Evolutionary conservation across 140 eudicot species (phyloP).

Genomic region (Cichorium intybus): DNA sequence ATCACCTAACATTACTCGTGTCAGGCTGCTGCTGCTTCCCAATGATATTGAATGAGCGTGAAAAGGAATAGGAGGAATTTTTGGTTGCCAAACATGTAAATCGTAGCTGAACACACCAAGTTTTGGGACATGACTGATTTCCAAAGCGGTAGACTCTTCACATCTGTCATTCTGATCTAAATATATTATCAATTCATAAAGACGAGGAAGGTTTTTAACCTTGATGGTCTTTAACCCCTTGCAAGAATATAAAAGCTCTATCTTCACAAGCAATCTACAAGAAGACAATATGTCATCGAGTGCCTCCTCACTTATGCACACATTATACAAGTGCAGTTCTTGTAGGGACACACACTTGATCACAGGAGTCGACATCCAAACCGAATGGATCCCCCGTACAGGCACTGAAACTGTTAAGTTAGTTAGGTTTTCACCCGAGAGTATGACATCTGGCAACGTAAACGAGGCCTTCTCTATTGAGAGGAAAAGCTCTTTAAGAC

Average conservation of each 20-base stretch:
- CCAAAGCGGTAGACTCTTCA: not conserved
- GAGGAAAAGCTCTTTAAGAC: not conserved
- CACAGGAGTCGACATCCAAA: not conserved
- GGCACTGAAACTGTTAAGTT: no score
- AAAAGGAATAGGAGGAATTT: no score
- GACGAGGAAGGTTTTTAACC: constrained; percentile 1
- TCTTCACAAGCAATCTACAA: not conserved
- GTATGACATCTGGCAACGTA: not conserved
- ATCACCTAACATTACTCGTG: not conserved
- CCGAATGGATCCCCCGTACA: not conserved
- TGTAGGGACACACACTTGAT: constrained; percentile 4
- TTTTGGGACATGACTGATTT: not conserved
- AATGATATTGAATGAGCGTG: not conserved
- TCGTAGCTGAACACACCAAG: not conserved
- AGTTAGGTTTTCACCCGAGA: not conserved
- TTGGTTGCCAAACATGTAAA: no score
- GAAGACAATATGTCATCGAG: not conserved
- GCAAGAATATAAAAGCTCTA: not conserved
- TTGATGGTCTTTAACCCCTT: no score
- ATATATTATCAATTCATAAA: not conserved
- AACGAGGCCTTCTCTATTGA: no score
- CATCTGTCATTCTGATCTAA: no score
- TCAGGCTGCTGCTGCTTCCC: not conserved
- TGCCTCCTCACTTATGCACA: not conserved
- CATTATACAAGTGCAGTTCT: not conserved